Conservation (phyloP, 306 rosid genomes). For the Macrotyloma uniflorum region DNA sequence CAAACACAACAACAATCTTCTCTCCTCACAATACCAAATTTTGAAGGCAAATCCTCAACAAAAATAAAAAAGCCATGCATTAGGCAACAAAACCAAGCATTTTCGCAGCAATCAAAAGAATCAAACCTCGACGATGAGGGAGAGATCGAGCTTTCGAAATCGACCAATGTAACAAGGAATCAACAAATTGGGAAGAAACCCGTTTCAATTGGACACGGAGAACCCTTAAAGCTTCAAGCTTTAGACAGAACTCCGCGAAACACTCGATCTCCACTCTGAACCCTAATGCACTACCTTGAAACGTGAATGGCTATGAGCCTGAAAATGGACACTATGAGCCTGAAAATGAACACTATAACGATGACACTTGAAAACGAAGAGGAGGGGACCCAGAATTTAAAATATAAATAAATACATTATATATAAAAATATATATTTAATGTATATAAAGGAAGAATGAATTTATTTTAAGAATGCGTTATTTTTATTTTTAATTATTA, state of each 20-base stretch:
- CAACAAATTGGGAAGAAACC: constrained; percentile 40
- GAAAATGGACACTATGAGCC: background rate
- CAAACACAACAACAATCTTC: constrained; percentile 41
- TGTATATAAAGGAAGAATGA: too few species aligned
- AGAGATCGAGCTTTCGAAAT: constrained; percentile 43
- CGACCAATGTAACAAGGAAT: constrained; percentile 42
- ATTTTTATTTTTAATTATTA: too few species aligned
- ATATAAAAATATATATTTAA: too few species aligned
- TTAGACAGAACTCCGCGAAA: constrained; percentile 36
- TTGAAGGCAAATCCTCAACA: constrained; percentile 14
- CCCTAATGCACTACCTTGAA: constrained; percentile 32
- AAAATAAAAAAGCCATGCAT: constrained; percentile 17
- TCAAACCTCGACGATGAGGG: constrained; percentile 32
- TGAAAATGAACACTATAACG: background rate
- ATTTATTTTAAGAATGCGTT: too few species aligned
- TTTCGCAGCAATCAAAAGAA: background rate
- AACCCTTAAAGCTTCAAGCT: constrained; percentile 40
- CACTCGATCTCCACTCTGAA: constrained; percentile 25
- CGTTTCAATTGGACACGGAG: constrained; percentile 27
- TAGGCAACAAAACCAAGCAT: constrained; percentile 11
- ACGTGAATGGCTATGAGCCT: background rate
- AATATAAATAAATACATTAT: too few species aligned
- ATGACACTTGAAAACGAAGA: constrained; percentile 18
- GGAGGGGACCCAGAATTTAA: background rate
- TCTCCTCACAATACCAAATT: constrained; percentile 31